Percentiles rank a stretch among this genome's conserved stretches.
These are phyloP conservation scores for Boletales sp. DNA, from an alignment of 768 basidiomycete species.

Conservation along the genomic window DNA sequence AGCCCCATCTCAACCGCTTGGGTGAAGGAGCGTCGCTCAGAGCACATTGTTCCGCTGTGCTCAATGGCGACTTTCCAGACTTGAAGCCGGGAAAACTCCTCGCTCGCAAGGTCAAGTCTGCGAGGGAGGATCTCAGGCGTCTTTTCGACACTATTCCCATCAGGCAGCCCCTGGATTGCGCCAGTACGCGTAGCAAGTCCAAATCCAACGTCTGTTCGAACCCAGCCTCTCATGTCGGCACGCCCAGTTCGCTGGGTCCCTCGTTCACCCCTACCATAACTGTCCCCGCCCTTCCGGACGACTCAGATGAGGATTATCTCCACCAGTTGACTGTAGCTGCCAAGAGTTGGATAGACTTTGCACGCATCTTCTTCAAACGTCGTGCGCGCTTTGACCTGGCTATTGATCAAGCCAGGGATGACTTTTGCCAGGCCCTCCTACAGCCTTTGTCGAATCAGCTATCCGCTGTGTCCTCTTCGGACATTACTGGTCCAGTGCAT, in stretches of 20 bases:
- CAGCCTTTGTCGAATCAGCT: neutral
- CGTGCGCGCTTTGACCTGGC: neutral
- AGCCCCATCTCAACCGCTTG: slow-evolving; percentile 7
- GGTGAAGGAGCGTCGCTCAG: slow-evolving; percentile 1
- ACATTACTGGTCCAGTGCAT: too few species aligned
- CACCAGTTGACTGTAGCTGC: neutral
- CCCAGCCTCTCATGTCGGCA: neutral
- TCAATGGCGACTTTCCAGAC: neutral
- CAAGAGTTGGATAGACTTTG: slow-evolving; percentile 8
- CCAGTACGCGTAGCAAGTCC: neutral
- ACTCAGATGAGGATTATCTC: neutral
- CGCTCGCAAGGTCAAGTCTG: slow-evolving; percentile 8
- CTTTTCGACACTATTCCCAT: neutral
- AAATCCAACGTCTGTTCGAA: neutral
- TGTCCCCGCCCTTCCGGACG: neutral
- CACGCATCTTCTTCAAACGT: neutral
- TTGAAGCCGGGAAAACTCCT: slow-evolving; percentile 3
- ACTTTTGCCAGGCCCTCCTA: slow-evolving; percentile 9
- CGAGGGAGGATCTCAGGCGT: slow-evolving; percentile 4
- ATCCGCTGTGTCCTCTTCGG: neutral
- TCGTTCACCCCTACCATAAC: neutral
- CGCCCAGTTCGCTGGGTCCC: neutral
- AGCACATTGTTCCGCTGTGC: slow-evolving; percentile 1
- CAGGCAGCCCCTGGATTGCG: neutral
- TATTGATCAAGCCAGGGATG: slow-evolving; percentile 5